Evolutionary conservation across 805 yeast genomes (phyloP).

Genomic region (Metschnikowia sp.): DNA sequence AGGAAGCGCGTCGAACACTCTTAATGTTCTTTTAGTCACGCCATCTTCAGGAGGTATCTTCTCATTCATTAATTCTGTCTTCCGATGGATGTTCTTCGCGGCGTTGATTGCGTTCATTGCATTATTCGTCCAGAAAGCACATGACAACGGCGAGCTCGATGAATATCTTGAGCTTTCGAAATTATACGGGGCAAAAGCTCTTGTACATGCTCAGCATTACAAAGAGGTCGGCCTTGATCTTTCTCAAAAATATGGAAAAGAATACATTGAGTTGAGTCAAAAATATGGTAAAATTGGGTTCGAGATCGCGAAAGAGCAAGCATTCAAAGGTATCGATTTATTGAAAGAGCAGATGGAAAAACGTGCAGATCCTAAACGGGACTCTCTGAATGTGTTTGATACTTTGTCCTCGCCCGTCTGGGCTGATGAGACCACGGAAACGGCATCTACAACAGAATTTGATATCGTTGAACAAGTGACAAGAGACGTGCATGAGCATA

Average conservation of each 20-base stretch:
- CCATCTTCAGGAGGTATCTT: constrained; percentile 16
- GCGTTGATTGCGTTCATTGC: constrained; percentile 32
- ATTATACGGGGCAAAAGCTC: constrained; percentile 18
- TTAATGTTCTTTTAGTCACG: constrained; percentile 44
- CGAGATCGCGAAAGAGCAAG: constrained; percentile 14
- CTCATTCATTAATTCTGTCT: constrained; percentile 33
- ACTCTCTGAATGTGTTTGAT: neutral
- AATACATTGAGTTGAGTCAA: constrained; percentile 19
- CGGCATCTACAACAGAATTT: constrained; percentile 5
- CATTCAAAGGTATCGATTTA: constrained; percentile 17
- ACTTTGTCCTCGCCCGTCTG: constrained; percentile 3
- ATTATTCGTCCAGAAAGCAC: constrained; percentile 31
- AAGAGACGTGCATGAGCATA: constrained; percentile 10
- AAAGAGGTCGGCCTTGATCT: constrained; percentile 11
- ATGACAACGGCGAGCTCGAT: constrained; percentile 35
- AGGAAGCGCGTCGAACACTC: constrained; percentile 73
- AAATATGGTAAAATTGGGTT: constrained; percentile 22
- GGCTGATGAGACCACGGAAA: constrained; percentile 2
- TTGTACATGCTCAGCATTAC: constrained; percentile 11
- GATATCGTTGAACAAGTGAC: constrained; percentile 11
- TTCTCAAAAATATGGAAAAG: constrained; percentile 19
- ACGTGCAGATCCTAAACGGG: constrained; percentile 2
- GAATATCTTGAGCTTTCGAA: constrained; percentile 19
- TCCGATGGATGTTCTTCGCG: constrained; percentile 32
- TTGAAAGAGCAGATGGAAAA: constrained; percentile 28